phyloP scores from a whole-genome alignment of 2,329 filamentous ascomycete species.

The Colletotrichum chrysophilum region DNA sequence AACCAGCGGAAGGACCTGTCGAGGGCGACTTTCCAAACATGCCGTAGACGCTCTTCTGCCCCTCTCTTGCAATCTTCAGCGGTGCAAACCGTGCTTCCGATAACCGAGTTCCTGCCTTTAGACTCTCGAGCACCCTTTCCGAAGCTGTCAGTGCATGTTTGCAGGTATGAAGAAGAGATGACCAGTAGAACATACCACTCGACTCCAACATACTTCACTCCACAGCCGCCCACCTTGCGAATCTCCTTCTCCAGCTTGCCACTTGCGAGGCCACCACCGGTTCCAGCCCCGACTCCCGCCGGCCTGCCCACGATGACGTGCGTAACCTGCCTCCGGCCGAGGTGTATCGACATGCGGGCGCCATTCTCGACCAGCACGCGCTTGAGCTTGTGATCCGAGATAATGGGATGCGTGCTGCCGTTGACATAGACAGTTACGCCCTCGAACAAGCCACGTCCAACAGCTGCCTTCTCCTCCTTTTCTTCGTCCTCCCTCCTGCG shows the following conservation, averaged over 20 bases:
- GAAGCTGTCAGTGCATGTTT: background rate
- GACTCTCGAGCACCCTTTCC: conserved; percentile 78
- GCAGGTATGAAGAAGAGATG: conserved; percentile 6
- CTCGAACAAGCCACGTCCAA: conserved; percentile 62
- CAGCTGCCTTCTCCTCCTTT: conserved; percentile 39
- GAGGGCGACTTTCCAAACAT: conserved; percentile 36
- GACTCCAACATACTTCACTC: conserved; percentile 78
- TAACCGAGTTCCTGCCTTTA: conserved; percentile 76
- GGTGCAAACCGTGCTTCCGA: conserved; percentile 75
- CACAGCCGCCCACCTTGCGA: conserved; percentile 66
- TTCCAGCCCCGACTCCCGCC: conserved; percentile 52
- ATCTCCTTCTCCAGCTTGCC: conserved; percentile 86
- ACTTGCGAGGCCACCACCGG: conserved; percentile 77
- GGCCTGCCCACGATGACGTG: conserved; percentile 82
- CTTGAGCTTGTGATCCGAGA: conserved; percentile 89
- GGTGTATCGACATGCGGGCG: conserved; percentile 70
- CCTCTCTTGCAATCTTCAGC: conserved; percentile 64
- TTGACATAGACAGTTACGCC: conserved; percentile 84
- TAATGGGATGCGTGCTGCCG: conserved; percentile 79
- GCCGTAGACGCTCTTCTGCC: conserved; percentile 69
- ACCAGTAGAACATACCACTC: conserved; percentile 68
- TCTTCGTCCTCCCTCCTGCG: conserved; percentile 55
- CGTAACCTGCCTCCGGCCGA: conserved; percentile 77
- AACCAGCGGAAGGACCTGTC: background rate
- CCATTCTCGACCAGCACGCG: conserved; percentile 77